phyloP scores from a whole-genome alignment of 2,329 filamentous ascomycete genomes.

The Aureobasidium sp. region DNA sequence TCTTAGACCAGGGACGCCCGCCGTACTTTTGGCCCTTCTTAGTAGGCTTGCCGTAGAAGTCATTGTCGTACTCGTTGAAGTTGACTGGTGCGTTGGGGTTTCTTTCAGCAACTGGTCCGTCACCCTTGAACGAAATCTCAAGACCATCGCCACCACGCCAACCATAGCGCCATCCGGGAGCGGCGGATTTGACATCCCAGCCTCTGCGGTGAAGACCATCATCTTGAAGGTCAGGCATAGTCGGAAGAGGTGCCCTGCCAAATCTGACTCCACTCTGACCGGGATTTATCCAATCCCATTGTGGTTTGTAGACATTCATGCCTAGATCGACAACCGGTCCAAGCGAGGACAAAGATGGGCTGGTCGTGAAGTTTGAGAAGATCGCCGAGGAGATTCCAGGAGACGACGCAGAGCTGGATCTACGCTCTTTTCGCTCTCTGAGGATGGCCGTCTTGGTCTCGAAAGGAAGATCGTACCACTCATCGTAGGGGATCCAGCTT shows the following conservation, averaged over 20 bases:
- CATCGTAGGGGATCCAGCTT: background rate
- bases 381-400: background rate
- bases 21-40: background rate
- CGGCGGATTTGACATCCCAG: slow-evolving; percentile 17
- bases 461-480: background rate
- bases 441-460: background rate
- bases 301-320: background rate
- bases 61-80: slow-evolving; percentile 11
- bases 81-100: slow-evolving; percentile 22
- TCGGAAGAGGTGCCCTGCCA: slow-evolving; percentile 9
- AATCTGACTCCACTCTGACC: background rate
- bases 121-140: slow-evolving; percentile 29
- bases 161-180: slow-evolving; percentile 20
- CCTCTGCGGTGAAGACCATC: slow-evolving; percentile 2
- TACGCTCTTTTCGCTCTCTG: background rate
- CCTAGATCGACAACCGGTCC: background rate
- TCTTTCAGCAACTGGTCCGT: slow-evolving; percentile 26
- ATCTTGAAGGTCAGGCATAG: background rate
- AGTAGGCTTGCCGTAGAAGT: background rate
- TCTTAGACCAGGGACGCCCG: background rate
- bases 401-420: slow-evolving; percentile 4
- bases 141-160: slow-evolving; percentile 29
- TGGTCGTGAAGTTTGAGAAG: background rate
- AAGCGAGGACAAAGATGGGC: background rate
- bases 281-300: background rate